Conservation (phyloP, 371 early-diverging fungal species). For the Actinomucor elegans region DNA sequence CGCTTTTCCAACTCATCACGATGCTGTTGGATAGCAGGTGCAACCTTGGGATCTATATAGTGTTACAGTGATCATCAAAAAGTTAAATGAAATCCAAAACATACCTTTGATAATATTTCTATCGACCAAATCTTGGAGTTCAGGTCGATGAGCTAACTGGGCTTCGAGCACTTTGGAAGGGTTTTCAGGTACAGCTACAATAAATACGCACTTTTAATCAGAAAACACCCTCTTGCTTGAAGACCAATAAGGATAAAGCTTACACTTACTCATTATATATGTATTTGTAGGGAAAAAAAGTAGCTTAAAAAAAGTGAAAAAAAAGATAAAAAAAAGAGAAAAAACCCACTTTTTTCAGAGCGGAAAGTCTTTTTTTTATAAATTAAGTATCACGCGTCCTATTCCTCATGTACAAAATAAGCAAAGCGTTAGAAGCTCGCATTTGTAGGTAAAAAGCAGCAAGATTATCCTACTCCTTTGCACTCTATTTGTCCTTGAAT, state of each 20-base stretch:
- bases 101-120: conserved; percentile 70
- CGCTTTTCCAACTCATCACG: conserved; percentile 58
- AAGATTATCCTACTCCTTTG: too few relatives aligned
- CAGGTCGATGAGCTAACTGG: conserved; percentile 57
- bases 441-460: too few relatives aligned
- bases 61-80: neutral
- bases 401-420: too few relatives aligned
- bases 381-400: conserved; percentile 5
- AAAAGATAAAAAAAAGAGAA: neutral
- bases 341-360: too few relatives aligned
- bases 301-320: neutral
- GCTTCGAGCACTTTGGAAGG: conserved; percentile 18
- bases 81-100: neutral
- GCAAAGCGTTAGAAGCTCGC: too few relatives aligned
- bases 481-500: too few relatives aligned
- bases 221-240: neutral
- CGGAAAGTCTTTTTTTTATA: neutral
- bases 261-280: conserved; percentile 21
- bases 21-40: conserved; percentile 55
- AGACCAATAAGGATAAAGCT: neutral
- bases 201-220: neutral
- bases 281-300: neutral
- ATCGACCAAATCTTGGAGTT: conserved; percentile 69
- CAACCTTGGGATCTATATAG: conserved; percentile 45
- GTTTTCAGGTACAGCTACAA: conserved; percentile 20